A percentile compares a stretch with the other conserved stretches of the same genome.
These are phyloP conservation scores for Globisporangium spinosum DNA, from an alignment of 352 stramenopile species.

Conservation along the genomic window DNA sequence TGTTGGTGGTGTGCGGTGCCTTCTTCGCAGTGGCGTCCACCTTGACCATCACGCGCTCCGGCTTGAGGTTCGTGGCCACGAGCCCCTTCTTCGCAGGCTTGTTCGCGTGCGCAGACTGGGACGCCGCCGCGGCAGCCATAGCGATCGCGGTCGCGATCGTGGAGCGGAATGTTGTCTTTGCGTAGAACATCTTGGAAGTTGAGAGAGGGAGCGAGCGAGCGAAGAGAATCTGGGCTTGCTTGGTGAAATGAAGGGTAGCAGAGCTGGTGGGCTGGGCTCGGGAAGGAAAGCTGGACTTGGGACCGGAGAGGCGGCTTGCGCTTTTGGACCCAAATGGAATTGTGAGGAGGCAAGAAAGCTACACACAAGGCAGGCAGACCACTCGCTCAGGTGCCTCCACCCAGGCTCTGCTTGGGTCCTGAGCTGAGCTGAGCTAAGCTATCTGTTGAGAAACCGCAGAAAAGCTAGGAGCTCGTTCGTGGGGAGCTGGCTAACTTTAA, in stretches of 20 bases:
- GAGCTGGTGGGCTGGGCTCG: not conserved
- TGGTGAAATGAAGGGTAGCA: not conserved
- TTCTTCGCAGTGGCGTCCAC: conserved; percentile 7
- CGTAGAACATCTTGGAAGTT: conserved; percentile 13
- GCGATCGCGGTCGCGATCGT: conserved; percentile 12
- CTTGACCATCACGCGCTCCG: conserved; percentile 8
- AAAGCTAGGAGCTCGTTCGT: not conserved
- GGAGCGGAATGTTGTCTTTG: conserved; percentile 15
- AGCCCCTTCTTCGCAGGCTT: conserved; percentile 14
- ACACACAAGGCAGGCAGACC: not conserved
- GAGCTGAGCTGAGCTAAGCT: not conserved
- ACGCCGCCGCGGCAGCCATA: conserved; percentile 1
- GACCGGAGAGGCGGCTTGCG: not conserved
- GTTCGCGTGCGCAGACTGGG: conserved; percentile 6
- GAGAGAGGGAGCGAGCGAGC: not conserved
- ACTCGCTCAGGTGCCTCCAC: not conserved
- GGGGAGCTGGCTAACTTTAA: not conserved
- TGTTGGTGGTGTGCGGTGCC: not conserved
- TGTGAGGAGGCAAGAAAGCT: conserved; percentile 3
- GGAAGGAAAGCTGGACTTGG: conserved; percentile 2
- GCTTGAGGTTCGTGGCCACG: conserved; percentile 13
- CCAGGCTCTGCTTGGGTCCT: not conserved
- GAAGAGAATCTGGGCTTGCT: conserved; percentile 4
- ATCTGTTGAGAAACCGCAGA: not conserved
- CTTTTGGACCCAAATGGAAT: conserved; percentile 15